phyloP scores from a whole-genome alignment of 1,139 yeast species.

The Lodderomyces jiufengensis region DNA sequence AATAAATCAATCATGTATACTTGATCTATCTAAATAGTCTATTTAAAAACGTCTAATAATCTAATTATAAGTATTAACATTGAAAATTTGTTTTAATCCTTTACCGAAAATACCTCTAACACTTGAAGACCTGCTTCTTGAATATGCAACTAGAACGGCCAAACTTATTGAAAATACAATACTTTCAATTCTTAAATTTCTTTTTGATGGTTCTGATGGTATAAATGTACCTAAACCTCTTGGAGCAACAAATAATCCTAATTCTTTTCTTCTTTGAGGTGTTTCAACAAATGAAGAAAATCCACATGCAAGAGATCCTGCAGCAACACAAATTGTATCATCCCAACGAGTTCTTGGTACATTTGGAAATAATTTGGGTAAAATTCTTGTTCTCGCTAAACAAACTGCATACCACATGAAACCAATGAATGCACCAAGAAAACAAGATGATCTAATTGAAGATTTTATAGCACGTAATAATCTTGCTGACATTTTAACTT shows the following conservation, averaged over 20 bases:
- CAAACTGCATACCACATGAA: constrained; percentile 39
- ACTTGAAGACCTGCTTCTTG: constrained; percentile 22
- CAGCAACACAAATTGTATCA: constrained; percentile 26
- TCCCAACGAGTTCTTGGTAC: constrained; percentile 28
- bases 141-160: constrained; percentile 34
- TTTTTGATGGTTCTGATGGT: constrained; percentile 24
- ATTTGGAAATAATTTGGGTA: constrained; percentile 29
- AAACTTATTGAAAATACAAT: constrained; percentile 29
- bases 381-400: constrained; percentile 27
- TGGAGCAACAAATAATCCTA: constrained; percentile 40
- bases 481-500: constrained; percentile 17
- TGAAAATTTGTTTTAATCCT: constrained; percentile 23
- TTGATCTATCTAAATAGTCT: no score
- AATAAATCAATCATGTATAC: no score
- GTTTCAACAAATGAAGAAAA: constrained; percentile 33
- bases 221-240: constrained; percentile 35
- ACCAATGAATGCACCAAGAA: constrained; percentile 32
- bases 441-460: constrained; percentile 29
- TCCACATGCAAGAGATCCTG: constrained; percentile 32
- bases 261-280: constrained; percentile 34
- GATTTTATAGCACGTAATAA: constrained; percentile 22
- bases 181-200: constrained; percentile 26
- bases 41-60: no score
- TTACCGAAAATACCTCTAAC: constrained; percentile 38
- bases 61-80: constrained; percentile 15